Percentiles rank a stretch among this genome's conserved stretches.
Evolutionary conservation across 2,329 filamentous ascomycete species (phyloP).

Genomic region (Gremmenia infestans): DNA sequence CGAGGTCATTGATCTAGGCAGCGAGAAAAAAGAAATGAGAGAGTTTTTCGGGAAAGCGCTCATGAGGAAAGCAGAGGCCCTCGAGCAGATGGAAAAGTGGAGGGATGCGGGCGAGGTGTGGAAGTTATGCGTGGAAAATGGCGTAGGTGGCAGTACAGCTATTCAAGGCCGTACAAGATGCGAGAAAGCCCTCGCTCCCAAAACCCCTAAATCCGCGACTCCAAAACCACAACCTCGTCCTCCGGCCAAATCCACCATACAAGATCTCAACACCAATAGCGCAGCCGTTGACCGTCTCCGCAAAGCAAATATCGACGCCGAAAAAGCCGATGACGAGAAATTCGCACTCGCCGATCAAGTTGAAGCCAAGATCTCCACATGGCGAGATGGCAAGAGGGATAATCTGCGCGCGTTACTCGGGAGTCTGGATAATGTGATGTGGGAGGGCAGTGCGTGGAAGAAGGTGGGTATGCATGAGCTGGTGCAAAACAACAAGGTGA

Average conservation of each 20-base stretch:
- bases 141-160: conserved; percentile 79
- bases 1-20: conserved; percentile 69
- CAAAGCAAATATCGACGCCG: conserved; percentile 78
- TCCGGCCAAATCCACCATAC: conserved; percentile 37
- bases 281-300: conserved; percentile 80
- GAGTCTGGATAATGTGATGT: conserved; percentile 83
- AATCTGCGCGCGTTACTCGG: conserved; percentile 85
- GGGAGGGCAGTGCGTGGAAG: conserved; percentile 93
- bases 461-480: conserved; percentile 92
- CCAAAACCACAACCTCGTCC: conserved; percentile 37
- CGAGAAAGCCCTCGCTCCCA: conserved; percentile 76
- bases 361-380: conserved; percentile 70
- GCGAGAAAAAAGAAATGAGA: conserved; percentile 74
- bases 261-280: conserved; percentile 41
- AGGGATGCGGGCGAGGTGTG: conserved; percentile 74
- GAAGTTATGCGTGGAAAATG: conserved; percentile 76
- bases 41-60: conserved; percentile 92
- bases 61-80: conserved; percentile 88
- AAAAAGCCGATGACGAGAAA: conserved; percentile 85
- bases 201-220: conserved; percentile 47
- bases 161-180: conserved; percentile 84
- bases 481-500: conserved; percentile 89
- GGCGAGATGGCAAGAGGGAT: conserved; percentile 88
- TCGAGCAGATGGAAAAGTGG: conserved; percentile 96
- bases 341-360: conserved; percentile 84